Evolutionary conservation across 2,329 filamentous ascomycete genomes (phyloP), one percentile per base, ranked within the genome.

Genomic region (Colletotrichum somersetense): DNA sequence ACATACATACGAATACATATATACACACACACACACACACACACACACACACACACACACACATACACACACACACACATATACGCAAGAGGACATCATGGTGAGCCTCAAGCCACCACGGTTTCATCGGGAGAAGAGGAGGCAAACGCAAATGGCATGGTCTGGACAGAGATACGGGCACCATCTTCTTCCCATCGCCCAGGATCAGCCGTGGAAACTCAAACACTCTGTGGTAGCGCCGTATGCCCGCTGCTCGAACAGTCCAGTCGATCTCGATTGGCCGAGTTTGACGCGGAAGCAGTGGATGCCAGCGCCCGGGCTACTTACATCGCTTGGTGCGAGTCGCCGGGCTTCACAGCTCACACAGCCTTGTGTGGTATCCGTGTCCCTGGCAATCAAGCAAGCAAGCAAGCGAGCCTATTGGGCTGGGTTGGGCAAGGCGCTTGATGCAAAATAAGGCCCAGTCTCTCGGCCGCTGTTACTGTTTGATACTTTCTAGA

Each of bases 71-170:
- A 44, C 16, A 2, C 10, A 44, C 14, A 20, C 20, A 10, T 20
- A 2, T n/a, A 46, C 42, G 42, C 42, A 46, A 46, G 44, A 46
- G 44, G 18, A n/a, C 20, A n/a, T 57, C 33, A 71, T 58, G 44
- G 58, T 57, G 58, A 68, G 26, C 52, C 68, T 33, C 42, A 58
- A 63, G 65, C 69, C 58, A 58, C 69, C 58, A 53, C 59, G 59
- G 69, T 72, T 69, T 69, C 69, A 69, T 61, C 50, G 46, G 44
- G 46, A 18, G 38, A 42, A 53, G 62, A 42, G 59, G 46, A 50
- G 38, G 53, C 59, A 64, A 63, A 61, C 44, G 53, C 40, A 44
- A 44, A 35, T 50, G 50, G 63, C 46, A 44, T 62, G 40, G 64
- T 42, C 69, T 42, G 46, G 33, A 63, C 52, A 53, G 58, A 26